phyloP scores from a whole-genome alignment of 2,329 filamentous ascomycete genomes.

The Tolypocladium amazonense region DNA sequence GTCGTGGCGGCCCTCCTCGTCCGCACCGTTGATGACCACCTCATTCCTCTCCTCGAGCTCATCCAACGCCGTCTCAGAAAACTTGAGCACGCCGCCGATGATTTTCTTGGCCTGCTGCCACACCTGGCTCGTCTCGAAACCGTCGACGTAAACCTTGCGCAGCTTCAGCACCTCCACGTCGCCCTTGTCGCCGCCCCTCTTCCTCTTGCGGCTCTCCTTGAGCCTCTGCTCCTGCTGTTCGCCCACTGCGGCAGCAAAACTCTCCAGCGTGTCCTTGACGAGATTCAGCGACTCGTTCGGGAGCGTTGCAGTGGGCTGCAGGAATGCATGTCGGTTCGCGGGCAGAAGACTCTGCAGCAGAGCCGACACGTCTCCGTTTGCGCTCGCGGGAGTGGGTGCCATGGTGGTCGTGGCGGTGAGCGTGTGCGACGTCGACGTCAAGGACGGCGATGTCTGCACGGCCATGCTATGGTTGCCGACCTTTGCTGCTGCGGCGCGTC shows the following conservation, averaged over 20 bases:
- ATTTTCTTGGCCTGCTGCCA: slow-evolving; percentile 91
- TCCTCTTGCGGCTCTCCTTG: slow-evolving; percentile 67
- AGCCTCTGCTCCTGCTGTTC: slow-evolving; percentile 60
- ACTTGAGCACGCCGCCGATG: slow-evolving; percentile 45
- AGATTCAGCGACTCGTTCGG: slow-evolving; percentile 60
- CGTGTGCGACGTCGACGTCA: slow-evolving; percentile 55
- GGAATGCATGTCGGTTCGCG: slow-evolving; percentile 58
- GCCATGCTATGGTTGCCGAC: slow-evolving; percentile 20
- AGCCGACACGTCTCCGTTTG: slow-evolving; percentile 29
- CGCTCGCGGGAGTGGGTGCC: slow-evolving; percentile 22
- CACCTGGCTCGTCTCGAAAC: slow-evolving; percentile 79
- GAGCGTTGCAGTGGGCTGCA: slow-evolving; percentile 60
- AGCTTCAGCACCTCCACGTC: slow-evolving; percentile 55
- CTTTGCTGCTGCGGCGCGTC: background rate
- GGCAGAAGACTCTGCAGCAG: slow-evolving; percentile 48
- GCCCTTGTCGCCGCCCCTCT: slow-evolving; percentile 44
- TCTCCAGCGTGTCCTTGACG: slow-evolving; percentile 72
- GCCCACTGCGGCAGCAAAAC: slow-evolving; percentile 62
- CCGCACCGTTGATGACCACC: slow-evolving; percentile 10
- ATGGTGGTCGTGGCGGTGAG: slow-evolving; percentile 40
- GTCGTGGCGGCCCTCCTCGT: slow-evolving; percentile 21
- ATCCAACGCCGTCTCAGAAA: slow-evolving; percentile 34
- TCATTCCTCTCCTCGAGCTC: slow-evolving; percentile 44
- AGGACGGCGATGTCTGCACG: slow-evolving; percentile 41
- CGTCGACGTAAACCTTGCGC: slow-evolving; percentile 74